These are phyloP conservation scores for Kalaharituber pfeilii DNA, from an alignment of 2,329 filamentous ascomycete genomes.

Conservation along the genomic window DNA sequence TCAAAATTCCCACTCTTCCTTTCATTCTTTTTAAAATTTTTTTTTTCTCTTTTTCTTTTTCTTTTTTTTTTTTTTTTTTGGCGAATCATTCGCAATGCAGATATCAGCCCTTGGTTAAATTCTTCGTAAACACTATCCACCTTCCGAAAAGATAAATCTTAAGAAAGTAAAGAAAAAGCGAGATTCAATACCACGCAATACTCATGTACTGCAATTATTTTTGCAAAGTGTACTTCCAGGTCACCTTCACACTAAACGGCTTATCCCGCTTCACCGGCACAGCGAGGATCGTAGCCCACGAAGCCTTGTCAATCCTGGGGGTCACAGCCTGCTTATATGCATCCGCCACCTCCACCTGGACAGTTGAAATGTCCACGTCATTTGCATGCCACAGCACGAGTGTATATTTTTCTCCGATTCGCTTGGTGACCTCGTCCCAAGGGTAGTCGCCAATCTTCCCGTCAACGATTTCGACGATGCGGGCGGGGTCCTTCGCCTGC, in stretches of 20 bases:
- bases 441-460: neutral
- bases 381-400: slow-evolving; percentile 5
- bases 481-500: neutral
- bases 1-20: too few relatives aligned
- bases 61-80: too few relatives aligned
- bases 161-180: too few relatives aligned
- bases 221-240: neutral
- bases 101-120: too few relatives aligned
- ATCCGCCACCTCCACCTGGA: neutral
- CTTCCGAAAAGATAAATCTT: too few relatives aligned
- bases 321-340: neutral
- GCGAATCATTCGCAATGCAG: too few relatives aligned
- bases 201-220: too few relatives aligned
- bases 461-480: neutral
- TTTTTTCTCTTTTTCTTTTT: too few relatives aligned
- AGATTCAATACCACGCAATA: too few relatives aligned
- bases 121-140: too few relatives aligned
- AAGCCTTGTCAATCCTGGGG: neutral
- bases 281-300: neutral
- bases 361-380: neutral
- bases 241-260: neutral
- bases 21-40: too few relatives aligned
- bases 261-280: neutral
- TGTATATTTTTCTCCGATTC: slow-evolving; percentile 3
- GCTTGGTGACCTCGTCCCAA: too few relatives aligned